Evolutionary conservation across 306 rosid species (phyloP).

Genomic region (Castanospermum australe): DNA sequence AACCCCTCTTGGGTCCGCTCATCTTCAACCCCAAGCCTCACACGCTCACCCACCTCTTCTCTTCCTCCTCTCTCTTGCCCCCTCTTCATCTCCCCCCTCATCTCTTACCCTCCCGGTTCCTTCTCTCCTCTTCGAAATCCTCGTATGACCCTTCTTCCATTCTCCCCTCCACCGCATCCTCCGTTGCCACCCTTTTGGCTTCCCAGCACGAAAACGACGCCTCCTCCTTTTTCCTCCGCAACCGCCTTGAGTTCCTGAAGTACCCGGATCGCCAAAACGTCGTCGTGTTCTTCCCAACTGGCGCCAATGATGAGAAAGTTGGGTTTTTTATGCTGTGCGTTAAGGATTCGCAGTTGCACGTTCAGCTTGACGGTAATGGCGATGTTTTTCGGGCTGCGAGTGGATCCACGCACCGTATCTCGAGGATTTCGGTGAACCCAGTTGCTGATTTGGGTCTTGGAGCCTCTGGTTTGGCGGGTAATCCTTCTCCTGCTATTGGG

Average conservation of each 20-base stretch:
- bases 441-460: conserved; percentile 7
- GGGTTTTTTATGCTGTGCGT: conserved; percentile 42
- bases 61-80: conserved; percentile 44
- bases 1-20: conserved; percentile 53
- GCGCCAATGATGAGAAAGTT: conserved; percentile 46
- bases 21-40: conserved; percentile 52
- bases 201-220: conserved; percentile 13
- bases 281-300: conserved; percentile 59
- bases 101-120: conserved; percentile 46
- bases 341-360: conserved; percentile 5
- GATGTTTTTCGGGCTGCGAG: conserved; percentile 27
- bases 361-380: conserved; percentile 9
- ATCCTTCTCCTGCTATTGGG: conserved; percentile 41
- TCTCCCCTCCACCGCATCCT: conserved; percentile 59
- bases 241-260: conserved; percentile 45
- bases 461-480: background rate
- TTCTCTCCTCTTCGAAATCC: conserved; percentile 14
- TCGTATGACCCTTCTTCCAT: conserved; percentile 34
- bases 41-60: conserved; percentile 32
- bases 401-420: conserved; percentile 33
- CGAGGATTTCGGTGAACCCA: conserved; percentile 42
- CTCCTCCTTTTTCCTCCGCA: conserved; percentile 31
- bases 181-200: conserved; percentile 33
- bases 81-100: conserved; percentile 38
- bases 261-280: conserved; percentile 25